Conservation (phyloP, 2,329 filamentous ascomycete genomes). For the Ophiocordyceps unilateralis region DNA sequence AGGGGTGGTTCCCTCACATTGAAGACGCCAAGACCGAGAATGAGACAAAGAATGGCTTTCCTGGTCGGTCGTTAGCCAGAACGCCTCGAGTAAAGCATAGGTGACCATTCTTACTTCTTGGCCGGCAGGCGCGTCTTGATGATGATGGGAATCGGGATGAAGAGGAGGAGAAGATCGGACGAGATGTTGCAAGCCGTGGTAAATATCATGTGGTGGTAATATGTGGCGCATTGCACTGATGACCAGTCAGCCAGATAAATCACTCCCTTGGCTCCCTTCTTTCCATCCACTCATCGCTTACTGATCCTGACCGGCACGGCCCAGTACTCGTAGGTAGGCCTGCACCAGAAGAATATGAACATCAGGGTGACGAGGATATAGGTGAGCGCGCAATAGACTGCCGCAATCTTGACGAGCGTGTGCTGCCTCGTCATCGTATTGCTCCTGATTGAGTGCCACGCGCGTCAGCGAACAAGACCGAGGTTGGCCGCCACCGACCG, state of each 20-base stretch:
- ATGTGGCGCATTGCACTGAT: slow-evolving; percentile 24
- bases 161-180: slow-evolving; percentile 25
- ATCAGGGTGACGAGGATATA: slow-evolving; percentile 31
- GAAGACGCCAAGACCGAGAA: slow-evolving; percentile 39
- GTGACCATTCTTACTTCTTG: slow-evolving; percentile 11
- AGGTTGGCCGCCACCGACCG: too few relatives aligned
- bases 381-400: slow-evolving; percentile 22
- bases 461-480: not conserved
- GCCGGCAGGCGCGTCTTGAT: slow-evolving; percentile 19
- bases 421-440: slow-evolving; percentile 14
- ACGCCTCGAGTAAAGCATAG: too few relatives aligned
- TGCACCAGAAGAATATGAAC: slow-evolving; percentile 36
- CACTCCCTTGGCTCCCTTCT: too few relatives aligned
- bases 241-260: not conserved
- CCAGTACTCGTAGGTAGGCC: slow-evolving; percentile 34
- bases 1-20: slow-evolving; percentile 9
- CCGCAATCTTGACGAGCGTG: slow-evolving; percentile 22
- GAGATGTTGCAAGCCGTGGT: slow-evolving; percentile 28
- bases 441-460: slow-evolving; percentile 5
- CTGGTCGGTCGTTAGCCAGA: too few relatives aligned
- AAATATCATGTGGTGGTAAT: slow-evolving; percentile 28
- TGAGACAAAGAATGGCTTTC: slow-evolving; percentile 33
- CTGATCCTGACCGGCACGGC: slow-evolving; percentile 23
- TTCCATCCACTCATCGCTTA: slow-evolving; percentile 1
- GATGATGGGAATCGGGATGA: slow-evolving; percentile 27